Conservation (phyloP, 352 stramenopile genomes). For the Globisporangium paddicum region DNA sequence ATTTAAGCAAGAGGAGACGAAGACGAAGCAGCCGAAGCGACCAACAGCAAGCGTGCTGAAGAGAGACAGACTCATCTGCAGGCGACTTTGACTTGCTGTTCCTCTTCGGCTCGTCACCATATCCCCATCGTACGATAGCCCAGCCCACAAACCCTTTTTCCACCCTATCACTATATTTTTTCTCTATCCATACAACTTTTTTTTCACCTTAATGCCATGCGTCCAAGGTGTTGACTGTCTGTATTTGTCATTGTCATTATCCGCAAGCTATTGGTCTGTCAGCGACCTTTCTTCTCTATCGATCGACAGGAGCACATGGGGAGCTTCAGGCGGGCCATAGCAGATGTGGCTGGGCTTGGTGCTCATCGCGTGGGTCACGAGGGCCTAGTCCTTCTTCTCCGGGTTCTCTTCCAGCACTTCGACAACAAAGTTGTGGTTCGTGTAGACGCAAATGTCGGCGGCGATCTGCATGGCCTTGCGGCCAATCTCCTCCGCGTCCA, state of each 20-base stretch:
- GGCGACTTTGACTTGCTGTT: neutral
- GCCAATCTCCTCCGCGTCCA: conserved; percentile 93
- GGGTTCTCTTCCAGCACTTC: conserved; percentile 82
- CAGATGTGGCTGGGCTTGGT: too few species aligned
- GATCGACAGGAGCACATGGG: too few species aligned
- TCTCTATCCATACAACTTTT: conserved; percentile 6
- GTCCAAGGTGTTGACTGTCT: too few species aligned
- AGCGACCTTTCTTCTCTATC: too few species aligned
- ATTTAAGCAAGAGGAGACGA: conserved; percentile 45
- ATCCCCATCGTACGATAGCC: conserved; percentile 11
- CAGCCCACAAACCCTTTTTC: neutral
- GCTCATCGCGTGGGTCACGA: too few species aligned
- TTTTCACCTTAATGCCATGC: too few species aligned
- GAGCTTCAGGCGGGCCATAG: too few species aligned
- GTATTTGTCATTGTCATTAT: too few species aligned
- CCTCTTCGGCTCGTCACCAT: neutral
- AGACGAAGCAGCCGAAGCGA: neutral
- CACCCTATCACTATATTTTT: conserved; percentile 1
- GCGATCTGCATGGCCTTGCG: conserved; percentile 95
- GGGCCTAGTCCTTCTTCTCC: conserved; percentile 45
- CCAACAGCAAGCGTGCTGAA: neutral
- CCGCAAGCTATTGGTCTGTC: too few species aligned
- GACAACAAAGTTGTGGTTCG: conserved; percentile 96
- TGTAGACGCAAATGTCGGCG: conserved; percentile 98
- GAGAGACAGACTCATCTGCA: neutral